Conservation (phyloP, 495 filamentous ascomycete genomes). For the Geoglossum glabrum region DNA sequence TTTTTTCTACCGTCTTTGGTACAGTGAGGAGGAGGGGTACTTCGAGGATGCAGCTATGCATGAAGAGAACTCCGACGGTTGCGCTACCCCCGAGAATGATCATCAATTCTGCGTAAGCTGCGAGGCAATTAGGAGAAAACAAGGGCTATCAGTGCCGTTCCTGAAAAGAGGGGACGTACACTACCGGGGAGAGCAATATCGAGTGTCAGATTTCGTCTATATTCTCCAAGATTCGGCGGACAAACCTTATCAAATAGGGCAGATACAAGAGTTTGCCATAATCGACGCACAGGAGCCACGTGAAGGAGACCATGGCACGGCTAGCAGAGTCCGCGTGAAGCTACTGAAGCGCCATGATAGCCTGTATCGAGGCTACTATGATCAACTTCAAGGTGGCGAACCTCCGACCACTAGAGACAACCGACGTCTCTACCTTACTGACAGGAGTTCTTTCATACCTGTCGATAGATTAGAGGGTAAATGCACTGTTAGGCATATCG, state of each 20-base stretch:
- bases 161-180: neutral
- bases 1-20: neutral
- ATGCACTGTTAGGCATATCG: conserved; percentile 4
- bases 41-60: conserved; percentile 1
- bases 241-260: neutral
- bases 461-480: neutral
- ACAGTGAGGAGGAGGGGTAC: neutral
- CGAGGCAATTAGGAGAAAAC: neutral
- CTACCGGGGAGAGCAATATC: neutral
- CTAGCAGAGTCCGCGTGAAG: neutral
- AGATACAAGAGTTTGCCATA: neutral
- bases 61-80: neutral
- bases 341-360: neutral
- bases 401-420: neutral
- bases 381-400: neutral
- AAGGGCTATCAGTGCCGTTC: neutral
- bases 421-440: neutral
- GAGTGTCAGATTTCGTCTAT: neutral
- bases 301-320: neutral
- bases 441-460: neutral
- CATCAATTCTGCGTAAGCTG: neutral
- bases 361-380: neutral
- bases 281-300: neutral
- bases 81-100: neutral
- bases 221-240: neutral